phyloP scores from a whole-genome alignment of 2,329 filamentous ascomycete species.

The Didymella exigua region DNA sequence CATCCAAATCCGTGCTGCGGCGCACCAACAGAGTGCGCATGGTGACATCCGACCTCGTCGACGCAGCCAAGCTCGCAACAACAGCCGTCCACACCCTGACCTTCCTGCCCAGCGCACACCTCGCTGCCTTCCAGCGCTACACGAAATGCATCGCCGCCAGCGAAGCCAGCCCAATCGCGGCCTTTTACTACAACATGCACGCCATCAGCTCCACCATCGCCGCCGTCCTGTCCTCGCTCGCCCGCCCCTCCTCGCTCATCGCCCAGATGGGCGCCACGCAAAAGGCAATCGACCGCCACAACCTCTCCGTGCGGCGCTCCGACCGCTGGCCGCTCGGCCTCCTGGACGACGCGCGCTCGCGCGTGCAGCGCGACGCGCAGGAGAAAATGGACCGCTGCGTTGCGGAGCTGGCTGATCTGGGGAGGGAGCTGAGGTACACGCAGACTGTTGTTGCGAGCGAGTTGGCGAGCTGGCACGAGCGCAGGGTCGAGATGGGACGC shows the following conservation, averaged over 20 bases:
- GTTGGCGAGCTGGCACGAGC: constrained; percentile 90
- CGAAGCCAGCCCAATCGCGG: constrained; percentile 73
- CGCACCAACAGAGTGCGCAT: constrained; percentile 76
- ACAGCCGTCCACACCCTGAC: constrained; percentile 60
- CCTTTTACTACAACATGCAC: constrained; percentile 76
- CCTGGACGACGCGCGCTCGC: constrained; percentile 84
- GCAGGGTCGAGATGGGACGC: constrained; percentile 77
- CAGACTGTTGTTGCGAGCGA: constrained; percentile 92
- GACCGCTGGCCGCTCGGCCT: constrained; percentile 81
- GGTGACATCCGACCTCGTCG: constrained; percentile 68
- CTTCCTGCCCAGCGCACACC: constrained; percentile 72
- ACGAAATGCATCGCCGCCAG: constrained; percentile 67
- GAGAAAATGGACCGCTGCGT: constrained; percentile 74
- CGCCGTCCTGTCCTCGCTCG: constrained; percentile 78
- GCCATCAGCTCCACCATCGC: constrained; percentile 84
- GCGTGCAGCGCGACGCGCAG: constrained; percentile 82
- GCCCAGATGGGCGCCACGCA: constrained; percentile 74
- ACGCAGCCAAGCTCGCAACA: constrained; percentile 64
- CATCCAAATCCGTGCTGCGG: constrained; percentile 80
- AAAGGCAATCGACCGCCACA: constrained; percentile 77
- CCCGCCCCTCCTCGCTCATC: constrained; percentile 79
- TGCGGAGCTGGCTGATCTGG: constrained; percentile 73
- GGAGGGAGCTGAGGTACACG: constrained; percentile 83
- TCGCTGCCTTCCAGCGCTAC: constrained; percentile 74
- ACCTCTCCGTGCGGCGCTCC: constrained; percentile 73